Percentiles rank a stretch among this genome's conserved stretches.
These are phyloP conservation scores for Colletotrichum paranaense DNA, from an alignment of 2,329 filamentous ascomycete genomes.

Conservation along the genomic window DNA sequence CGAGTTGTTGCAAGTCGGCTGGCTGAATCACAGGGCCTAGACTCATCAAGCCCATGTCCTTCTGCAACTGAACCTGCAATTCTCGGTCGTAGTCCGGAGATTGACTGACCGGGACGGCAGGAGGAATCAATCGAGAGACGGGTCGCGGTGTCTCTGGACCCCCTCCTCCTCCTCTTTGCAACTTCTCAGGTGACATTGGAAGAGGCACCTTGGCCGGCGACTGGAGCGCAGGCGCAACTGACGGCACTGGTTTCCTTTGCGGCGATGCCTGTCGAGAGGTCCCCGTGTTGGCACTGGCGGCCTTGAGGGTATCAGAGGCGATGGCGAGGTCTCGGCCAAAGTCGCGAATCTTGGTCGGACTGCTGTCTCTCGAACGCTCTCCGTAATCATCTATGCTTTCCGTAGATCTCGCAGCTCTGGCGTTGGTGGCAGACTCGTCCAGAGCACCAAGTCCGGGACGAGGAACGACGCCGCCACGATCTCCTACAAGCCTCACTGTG, in stretches of 20 bases:
- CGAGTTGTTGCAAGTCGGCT: background rate
- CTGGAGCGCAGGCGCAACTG: slow-evolving; percentile 45
- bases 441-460: slow-evolving; percentile 74
- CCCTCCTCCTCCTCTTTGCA: slow-evolving; percentile 31
- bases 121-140: slow-evolving; percentile 58
- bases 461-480: slow-evolving; percentile 67
- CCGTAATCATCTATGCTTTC: slow-evolving; percentile 63
- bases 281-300: slow-evolving; percentile 53
- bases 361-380: slow-evolving; percentile 61
- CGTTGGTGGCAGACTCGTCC: slow-evolving; percentile 85
- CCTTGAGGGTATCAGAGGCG: slow-evolving; percentile 66
- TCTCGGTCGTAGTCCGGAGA: slow-evolving; percentile 71
- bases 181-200: slow-evolving; percentile 68
- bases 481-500: slow-evolving; percentile 85
- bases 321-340: slow-evolving; percentile 54
- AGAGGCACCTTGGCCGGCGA: slow-evolving; percentile 72
- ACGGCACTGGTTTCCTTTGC: slow-evolving; percentile 65
- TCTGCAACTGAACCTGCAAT: slow-evolving; percentile 71
- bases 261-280: slow-evolving; percentile 70
- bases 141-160: slow-evolving; percentile 58
- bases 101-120: slow-evolving; percentile 54
- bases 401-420: slow-evolving; percentile 68
- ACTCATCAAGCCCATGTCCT: slow-evolving; percentile 69
- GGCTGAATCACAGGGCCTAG: slow-evolving; percentile 53
- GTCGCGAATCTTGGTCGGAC: slow-evolving; percentile 64